A percentile compares a stretch with the other conserved stretches of the same genome.
Evolutionary conservation across 495 filamentous ascomycete species (phyloP).

Genomic region (Aspergillus baeticus): DNA sequence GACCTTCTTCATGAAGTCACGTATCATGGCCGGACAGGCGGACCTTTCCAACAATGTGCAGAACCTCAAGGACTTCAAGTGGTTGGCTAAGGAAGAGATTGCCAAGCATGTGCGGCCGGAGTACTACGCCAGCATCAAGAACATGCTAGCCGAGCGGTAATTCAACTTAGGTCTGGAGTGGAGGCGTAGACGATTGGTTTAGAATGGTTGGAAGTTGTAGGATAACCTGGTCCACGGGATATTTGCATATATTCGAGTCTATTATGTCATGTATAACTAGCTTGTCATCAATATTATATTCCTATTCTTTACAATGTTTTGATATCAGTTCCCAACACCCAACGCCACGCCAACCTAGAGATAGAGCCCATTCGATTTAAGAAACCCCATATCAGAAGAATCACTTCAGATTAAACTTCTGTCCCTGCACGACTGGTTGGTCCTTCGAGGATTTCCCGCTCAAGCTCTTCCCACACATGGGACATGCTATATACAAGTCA

Average conservation of each 20-base stretch:
- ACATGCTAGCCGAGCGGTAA: slow-evolving; percentile 76
- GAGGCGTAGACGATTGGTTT: slow-evolving; percentile 15
- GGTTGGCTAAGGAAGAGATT: slow-evolving; percentile 89
- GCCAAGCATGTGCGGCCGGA: slow-evolving; percentile 54
- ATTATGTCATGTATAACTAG: slow-evolving; percentile 49
- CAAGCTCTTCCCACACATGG: slow-evolving; percentile 64
- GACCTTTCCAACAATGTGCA: slow-evolving; percentile 71
- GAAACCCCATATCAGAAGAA: background rate
- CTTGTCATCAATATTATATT: slow-evolving; percentile 24
- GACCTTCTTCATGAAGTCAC: slow-evolving; percentile 90
- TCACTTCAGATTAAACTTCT: slow-evolving; percentile 67
- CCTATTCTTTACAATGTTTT: background rate
- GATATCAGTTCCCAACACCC: background rate
- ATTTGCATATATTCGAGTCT: slow-evolving; percentile 43
- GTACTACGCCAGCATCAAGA: slow-evolving; percentile 73
- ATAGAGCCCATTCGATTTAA: background rate
- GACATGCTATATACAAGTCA: slow-evolving; percentile 49
- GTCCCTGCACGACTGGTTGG: slow-evolving; percentile 57
- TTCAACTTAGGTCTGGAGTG: background rate
- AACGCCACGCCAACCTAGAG: slow-evolving; percentile 24
- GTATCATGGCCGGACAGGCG: slow-evolving; percentile 96
- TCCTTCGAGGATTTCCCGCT: slow-evolving; percentile 46
- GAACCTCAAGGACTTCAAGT: slow-evolving; percentile 80
- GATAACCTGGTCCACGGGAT: slow-evolving; percentile 11
- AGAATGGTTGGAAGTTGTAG: background rate